phyloP scores from a whole-genome alignment of 768 basidiomycete species.

The Ramaria rubella region DNA sequence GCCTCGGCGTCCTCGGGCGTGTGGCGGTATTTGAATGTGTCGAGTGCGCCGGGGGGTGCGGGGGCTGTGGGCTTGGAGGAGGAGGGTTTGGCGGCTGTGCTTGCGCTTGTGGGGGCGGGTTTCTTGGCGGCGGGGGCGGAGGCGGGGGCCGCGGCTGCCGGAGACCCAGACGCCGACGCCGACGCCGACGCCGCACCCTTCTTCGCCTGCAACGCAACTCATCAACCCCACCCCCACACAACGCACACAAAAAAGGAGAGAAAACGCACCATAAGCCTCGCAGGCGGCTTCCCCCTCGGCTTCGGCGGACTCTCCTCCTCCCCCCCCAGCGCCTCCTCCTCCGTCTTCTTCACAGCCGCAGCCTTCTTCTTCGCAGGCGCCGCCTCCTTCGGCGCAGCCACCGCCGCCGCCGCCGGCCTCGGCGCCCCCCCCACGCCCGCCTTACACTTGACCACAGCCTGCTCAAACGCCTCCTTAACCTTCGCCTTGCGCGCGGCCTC shows the following conservation, averaged over 20 bases:
- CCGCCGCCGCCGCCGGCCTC: constrained; percentile 25
- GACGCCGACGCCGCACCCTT: no score
- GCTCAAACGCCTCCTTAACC: constrained; percentile 90
- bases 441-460: constrained; percentile 88
- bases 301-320: constrained; percentile 33
- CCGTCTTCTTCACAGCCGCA: constrained; percentile 15
- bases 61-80: constrained; percentile 43
- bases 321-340: constrained; percentile 14
- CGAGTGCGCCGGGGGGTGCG: constrained; percentile 50
- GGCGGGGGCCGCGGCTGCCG: neutral
- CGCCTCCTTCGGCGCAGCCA: constrained; percentile 34
- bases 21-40: constrained; percentile 87
- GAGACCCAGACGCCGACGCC: no score
- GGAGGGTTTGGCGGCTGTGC: constrained; percentile 32
- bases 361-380: constrained; percentile 22
- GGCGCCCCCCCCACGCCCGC: constrained; percentile 49
- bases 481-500: constrained; percentile 85
- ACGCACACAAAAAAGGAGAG: neutral
- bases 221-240: no score
- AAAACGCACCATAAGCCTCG: constrained; percentile 37
- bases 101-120: constrained; percentile 25
- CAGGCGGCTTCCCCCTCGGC: constrained; percentile 44
- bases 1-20: constrained; percentile 88
- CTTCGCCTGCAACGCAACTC: no score
- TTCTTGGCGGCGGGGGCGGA: constrained; percentile 44